Evolutionary conservation across 129 eudicot species (phyloP).

Genomic region (Flaveria trinervia): DNA sequence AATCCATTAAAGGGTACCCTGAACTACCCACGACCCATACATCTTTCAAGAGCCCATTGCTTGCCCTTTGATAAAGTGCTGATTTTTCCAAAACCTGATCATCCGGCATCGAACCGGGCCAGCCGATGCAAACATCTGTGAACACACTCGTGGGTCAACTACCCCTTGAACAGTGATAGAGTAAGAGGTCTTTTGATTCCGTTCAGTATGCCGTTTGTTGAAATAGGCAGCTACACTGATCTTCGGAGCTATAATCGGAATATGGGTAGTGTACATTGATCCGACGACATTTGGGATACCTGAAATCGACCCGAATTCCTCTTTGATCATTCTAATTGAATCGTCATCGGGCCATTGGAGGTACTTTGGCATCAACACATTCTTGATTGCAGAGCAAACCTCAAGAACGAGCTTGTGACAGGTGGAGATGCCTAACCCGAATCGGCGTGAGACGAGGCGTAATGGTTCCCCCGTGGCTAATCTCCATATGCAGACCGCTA

Average conservation of each 20-base stretch:
- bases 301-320: slow-evolving; percentile 59
- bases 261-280: slow-evolving; percentile 92
- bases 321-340: slow-evolving; percentile 45
- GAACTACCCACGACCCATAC: slow-evolving; percentile 85
- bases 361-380: slow-evolving; percentile 88
- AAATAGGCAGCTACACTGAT: slow-evolving; percentile 93
- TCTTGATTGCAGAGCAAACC: slow-evolving; percentile 86
- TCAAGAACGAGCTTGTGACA: slow-evolving; percentile 95
- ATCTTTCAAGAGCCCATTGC: slow-evolving; percentile 70
- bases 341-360: slow-evolving; percentile 87
- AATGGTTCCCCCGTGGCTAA: slow-evolving; percentile 95
- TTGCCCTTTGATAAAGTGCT: slow-evolving; percentile 78
- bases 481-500: slow-evolving; percentile 93
- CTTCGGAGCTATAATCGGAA: slow-evolving; percentile 94
- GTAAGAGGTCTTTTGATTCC: slow-evolving; percentile 90
- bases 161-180: slow-evolving; percentile 96
- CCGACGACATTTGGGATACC: slow-evolving; percentile 87
- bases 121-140: slow-evolving; percentile 88
- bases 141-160: slow-evolving; percentile 75
- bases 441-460: slow-evolving; percentile 82
- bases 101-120: slow-evolving; percentile 99
- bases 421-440: slow-evolving; percentile 91
- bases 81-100: slow-evolving; percentile 92
- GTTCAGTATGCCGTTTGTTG: slow-evolving; percentile 78
- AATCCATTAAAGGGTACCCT: slow-evolving; percentile 92